Evolutionary conservation across 805 yeast genomes (phyloP), one percentile per base, ranked within the genome.

Genomic region (Candida pini): DNA sequence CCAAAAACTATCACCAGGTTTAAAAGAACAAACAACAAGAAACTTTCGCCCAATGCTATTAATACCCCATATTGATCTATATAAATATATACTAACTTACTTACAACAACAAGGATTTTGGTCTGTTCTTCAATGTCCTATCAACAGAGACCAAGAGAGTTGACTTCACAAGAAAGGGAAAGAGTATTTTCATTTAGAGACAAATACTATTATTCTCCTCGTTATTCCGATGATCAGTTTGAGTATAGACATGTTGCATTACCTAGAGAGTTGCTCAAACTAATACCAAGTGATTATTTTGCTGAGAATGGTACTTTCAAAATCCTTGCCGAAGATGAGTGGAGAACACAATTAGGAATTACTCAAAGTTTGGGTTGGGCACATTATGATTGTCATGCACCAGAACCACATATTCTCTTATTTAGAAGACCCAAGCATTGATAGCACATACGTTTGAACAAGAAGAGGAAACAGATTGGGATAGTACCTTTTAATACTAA

Each of bases 291-390:
- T 27, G 98, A 94, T 55, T 94, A 89, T 55, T 92, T 92, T 69
- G 78, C 88, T 2, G 95, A 89, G 39, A 86, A 95, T 2, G 97
- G 97, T 5, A 92, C 98, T 0, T 69, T 92, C 48, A 78, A 96
- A 46, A 86, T 92, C 28, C 65, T 92, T 26, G 62, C 83, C 31
- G 99, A 92, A 59, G 97, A 92, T 47, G 99, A 92, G 62, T 92
- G 99, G 99, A 73, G 99, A 59, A 48, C 51, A 9, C 97, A 97
- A 1, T 66, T 92, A 32, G 99, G 99, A 3, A 88, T 92, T 51
- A 92, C 97, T 6, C 99, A 92, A 60, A 84, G 95, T 24, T 67
- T 92, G 41, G 98, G 98, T 1, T 92, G 98, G 98, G 92, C 73
- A 35, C 98, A 92, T 60, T 92, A 90, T 55, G 98, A 92, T 53